Percentiles rank a stretch among this genome's conserved stretches.
These are phyloP conservation scores for Moesziomyces sp. DNA, from an alignment of 1,284 basidiomycete species.

Conservation along the genomic window DNA sequence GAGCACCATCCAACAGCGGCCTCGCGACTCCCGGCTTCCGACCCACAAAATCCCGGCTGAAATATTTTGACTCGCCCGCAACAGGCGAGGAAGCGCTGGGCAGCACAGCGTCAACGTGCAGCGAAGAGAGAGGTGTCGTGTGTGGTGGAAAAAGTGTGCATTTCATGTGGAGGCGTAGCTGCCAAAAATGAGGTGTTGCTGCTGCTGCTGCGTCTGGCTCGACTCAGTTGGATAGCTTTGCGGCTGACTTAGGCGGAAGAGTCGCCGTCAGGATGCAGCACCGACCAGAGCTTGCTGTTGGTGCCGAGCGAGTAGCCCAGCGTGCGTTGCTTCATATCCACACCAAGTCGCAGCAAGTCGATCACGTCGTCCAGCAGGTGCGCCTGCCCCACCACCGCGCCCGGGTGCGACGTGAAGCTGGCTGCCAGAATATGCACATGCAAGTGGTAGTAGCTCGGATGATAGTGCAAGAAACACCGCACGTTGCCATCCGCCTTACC, in stretches of 20 bases:
- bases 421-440: conserved; percentile 89
- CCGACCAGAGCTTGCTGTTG: conserved; percentile 49
- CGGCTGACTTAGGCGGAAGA: too few species aligned
- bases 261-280: conserved; percentile 13
- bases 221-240: too few species aligned
- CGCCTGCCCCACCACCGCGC: conserved; percentile 81
- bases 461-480: conserved; percentile 90
- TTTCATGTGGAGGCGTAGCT: background rate
- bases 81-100: too few species aligned
- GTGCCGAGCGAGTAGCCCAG: conserved; percentile 78
- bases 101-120: too few species aligned
- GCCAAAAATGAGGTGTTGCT: background rate
- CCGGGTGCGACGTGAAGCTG: conserved; percentile 57
- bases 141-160: background rate
- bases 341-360: conserved; percentile 73
- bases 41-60: background rate
- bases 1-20: too few species aligned
- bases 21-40: background rate
- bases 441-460: conserved; percentile 92
- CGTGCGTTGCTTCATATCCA: conserved; percentile 76
- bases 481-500: conserved; percentile 68
- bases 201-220: background rate
- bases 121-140: background rate
- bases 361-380: conserved; percentile 93
- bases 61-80: background rate